Conservation (phyloP, 176 grass and related monocot species). For the Carex myosuroides region DNA sequence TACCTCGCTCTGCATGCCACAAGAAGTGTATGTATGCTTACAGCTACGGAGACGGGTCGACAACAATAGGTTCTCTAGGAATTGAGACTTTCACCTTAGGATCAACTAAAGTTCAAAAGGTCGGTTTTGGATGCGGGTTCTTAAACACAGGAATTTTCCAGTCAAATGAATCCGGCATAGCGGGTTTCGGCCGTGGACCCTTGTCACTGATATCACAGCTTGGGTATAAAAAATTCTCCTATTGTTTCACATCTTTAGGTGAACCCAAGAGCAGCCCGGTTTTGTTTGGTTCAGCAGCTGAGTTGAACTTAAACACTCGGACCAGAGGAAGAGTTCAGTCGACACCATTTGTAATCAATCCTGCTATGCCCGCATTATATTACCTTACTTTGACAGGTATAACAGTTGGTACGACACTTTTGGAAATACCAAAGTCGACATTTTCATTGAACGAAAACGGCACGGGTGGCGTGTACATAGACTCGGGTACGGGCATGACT, state of each 20-base stretch:
- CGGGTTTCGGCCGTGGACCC: conserved; percentile 47
- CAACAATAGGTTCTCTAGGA: conserved; percentile 24
- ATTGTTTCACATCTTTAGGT: conserved; percentile 52
- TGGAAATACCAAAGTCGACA: conserved; percentile 27
- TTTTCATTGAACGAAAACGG: conserved; percentile 30
- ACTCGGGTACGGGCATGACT: conserved; percentile 45
- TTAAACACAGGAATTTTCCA: conserved; percentile 6
- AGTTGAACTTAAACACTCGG: background rate
- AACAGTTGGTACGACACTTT: conserved; percentile 32
- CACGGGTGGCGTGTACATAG: conserved; percentile 44
- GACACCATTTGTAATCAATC: conserved; percentile 24
- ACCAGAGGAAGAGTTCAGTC: conserved; percentile 22
- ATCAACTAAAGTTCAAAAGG: background rate
- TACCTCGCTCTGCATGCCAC: conserved; percentile 15
- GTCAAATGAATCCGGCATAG: conserved; percentile 41
- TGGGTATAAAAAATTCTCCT: conserved; percentile 38
- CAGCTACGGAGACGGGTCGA: conserved; percentile 27
- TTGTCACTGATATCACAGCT: conserved; percentile 61
- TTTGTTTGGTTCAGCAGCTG: conserved; percentile 36
- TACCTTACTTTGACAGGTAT: conserved; percentile 36
- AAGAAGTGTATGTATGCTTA: conserved; percentile 29
- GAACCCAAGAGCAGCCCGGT: conserved; percentile 35
- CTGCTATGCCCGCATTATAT: conserved; percentile 3
- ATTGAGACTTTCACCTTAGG: conserved; percentile 50
- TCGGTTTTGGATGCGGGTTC: conserved; percentile 44